Conservation (phyloP, 148 eudicot species). For the Heliosperma pusillum region DNA sequence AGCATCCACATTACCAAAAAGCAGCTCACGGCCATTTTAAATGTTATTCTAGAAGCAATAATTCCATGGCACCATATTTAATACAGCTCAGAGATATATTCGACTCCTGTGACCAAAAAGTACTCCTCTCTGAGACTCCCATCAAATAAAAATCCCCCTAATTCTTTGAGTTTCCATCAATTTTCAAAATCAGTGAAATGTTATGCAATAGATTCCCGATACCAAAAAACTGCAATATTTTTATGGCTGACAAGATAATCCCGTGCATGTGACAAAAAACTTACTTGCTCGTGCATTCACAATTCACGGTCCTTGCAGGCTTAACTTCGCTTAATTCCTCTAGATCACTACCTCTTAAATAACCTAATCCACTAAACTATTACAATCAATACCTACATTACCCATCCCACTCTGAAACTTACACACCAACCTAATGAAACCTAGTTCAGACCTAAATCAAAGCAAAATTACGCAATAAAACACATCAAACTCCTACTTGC, state of each 20-base stretch:
- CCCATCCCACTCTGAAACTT: not conserved
- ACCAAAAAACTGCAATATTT: not conserved
- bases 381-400: too few species aligned
- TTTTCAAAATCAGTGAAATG: not conserved
- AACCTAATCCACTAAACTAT: not conserved
- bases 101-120: not conserved
- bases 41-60: not conserved
- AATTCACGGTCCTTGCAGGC: not conserved
- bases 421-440: not conserved
- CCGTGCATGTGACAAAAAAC: not conserved
- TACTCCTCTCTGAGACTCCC: too few species aligned
- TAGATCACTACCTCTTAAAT: not conserved
- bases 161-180: too few species aligned
- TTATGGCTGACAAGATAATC: not conserved
- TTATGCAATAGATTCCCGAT: not conserved
- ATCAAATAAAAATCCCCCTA: too few species aligned
- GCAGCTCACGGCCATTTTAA: not conserved
- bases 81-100: not conserved
- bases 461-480: not conserved
- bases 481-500: not conserved
- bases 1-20: not conserved
- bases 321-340: not conserved
- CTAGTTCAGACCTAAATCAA: not conserved
- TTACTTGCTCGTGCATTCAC: not conserved
- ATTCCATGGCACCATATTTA: not conserved